Base-by-base conservation (phyloP, 257 asterid species). In the Anisodus tanguticus region DNA sequence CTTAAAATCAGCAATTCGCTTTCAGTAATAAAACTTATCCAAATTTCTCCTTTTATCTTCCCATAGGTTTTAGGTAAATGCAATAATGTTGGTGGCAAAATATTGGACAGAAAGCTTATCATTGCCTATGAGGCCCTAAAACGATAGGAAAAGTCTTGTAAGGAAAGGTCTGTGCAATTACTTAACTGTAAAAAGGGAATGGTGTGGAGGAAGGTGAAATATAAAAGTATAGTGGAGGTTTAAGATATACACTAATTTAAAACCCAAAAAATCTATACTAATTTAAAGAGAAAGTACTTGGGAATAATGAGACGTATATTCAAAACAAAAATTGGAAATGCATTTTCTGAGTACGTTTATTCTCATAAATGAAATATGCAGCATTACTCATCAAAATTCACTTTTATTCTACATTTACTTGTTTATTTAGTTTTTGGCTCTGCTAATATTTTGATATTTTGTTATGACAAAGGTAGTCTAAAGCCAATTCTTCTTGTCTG, bases 401-500 rank as follows among this genome's bases (percentile, higher is more conserved):
- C 6, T 13, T 3, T 13, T 69, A 41, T 17, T 39, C 77, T 69
- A 37, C 53, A 39, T 37, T 31, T 31, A 31, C 35, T 31, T 37
- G 49, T 67, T 67, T 70, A 70, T 70, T 43, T 71, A 71, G 79
- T 71, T 71, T 71, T 71, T 71, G 37, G 63, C 26, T 43, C 47
- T 77, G 26, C 74, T 58, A 76, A 74, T 82, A 63, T 10, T 70
- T 76, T 47, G 45, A 63, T 55, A 43, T 54, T 43, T 43, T 53
- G 26, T 51, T 13, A 12, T 76, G 47, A 13, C 64, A 51, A 53
- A 51, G 64, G 47, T 76, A 51, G 81, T 66, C 85, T 82, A 90
- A 88, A 79, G 82, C 39, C 80, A 85, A 43, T 83, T 82, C 86
- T 86, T 84, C 88, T 90, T 88, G 87, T 92, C 51, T 88, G 93